phyloP scores from a whole-genome alignment of 768 basidiomycete genomes.

The Suillus paluster region DNA sequence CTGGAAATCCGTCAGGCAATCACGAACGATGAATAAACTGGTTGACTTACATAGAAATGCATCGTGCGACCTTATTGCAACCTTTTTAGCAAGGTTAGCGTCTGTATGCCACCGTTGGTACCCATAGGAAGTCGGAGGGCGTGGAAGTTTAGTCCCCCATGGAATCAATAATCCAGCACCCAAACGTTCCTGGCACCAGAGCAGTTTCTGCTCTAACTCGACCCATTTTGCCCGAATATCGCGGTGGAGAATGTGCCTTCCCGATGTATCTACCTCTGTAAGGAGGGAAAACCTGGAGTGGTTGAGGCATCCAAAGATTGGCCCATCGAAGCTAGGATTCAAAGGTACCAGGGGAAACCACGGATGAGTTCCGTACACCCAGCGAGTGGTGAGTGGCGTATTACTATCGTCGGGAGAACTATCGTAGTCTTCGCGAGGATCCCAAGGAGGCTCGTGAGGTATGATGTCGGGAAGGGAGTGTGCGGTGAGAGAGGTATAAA shows the following conservation, averaged over 20 bases:
- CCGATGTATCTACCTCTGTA: not conserved
- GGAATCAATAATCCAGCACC: not conserved
- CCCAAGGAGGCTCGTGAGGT: not conserved
- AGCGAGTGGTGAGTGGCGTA: not conserved
- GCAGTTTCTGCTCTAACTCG: not conserved
- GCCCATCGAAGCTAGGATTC: not conserved
- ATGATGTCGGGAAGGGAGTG: not conserved
- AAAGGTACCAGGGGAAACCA: not conserved
- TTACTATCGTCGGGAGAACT: not conserved
- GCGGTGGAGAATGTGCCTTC: not conserved
- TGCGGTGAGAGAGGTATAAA: not conserved
- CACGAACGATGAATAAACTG: not conserved
- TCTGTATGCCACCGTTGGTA: not conserved
- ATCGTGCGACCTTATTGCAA: not conserved
- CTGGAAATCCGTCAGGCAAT: not conserved
- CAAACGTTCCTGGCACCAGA: not conserved
- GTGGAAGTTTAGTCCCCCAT: not conserved
- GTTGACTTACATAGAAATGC: conserved; percentile 4
- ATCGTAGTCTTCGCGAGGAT: not conserved
- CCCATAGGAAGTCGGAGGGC: not conserved
- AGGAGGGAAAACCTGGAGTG: not conserved
- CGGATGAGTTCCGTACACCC: not conserved
- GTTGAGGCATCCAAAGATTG: conserved; percentile 1
- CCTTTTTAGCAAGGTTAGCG: not conserved
- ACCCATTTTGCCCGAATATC: not conserved